A percentile compares a stretch with the other conserved stretches of the same genome.
phyloP scores from a whole-genome alignment of 331 rosid species.

The Quercus tomentella region DNA sequence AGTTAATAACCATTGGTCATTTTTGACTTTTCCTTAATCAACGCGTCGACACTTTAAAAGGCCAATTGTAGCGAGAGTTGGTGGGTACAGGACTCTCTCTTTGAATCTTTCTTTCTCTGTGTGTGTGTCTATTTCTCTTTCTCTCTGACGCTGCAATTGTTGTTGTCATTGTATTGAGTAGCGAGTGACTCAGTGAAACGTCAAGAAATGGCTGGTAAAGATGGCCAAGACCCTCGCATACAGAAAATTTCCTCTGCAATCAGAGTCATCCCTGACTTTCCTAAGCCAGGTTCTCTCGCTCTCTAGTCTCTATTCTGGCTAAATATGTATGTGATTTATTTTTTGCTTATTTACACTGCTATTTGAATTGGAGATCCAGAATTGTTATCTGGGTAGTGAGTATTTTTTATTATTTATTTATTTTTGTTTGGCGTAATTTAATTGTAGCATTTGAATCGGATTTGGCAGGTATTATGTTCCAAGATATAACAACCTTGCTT shows the following conservation, averaged over 20 bases:
- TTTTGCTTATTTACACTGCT: not conserved
- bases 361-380: not conserved
- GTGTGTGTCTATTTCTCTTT: not conserved
- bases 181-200: slow-evolving; percentile 30
- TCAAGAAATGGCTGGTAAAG: slow-evolving; percentile 58
- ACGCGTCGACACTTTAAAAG: not conserved
- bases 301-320: not conserved
- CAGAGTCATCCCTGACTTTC: slow-evolving; percentile 87
- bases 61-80: not conserved
- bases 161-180: slow-evolving; percentile 8
- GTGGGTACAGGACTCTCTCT: not conserved
- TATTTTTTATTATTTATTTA: not conserved
- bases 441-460: not conserved
- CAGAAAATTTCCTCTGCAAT: slow-evolving; percentile 66
- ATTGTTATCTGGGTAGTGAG: slow-evolving; percentile 6
- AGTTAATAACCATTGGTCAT: slow-evolving; percentile 18
- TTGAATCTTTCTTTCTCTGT: not conserved
- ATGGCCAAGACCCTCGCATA: slow-evolving; percentile 58
- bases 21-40: not conserved
- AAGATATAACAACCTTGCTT: slow-evolving; percentile 91
- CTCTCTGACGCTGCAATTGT: not conserved
- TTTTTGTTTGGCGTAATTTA: no score
- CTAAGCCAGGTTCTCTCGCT: slow-evolving; percentile 66
- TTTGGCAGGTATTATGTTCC: slow-evolving; percentile 82
- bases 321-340: not conserved